phyloP scores from a whole-genome alignment of 257 asterid genomes.

The Gynochthodes officinalis region DNA sequence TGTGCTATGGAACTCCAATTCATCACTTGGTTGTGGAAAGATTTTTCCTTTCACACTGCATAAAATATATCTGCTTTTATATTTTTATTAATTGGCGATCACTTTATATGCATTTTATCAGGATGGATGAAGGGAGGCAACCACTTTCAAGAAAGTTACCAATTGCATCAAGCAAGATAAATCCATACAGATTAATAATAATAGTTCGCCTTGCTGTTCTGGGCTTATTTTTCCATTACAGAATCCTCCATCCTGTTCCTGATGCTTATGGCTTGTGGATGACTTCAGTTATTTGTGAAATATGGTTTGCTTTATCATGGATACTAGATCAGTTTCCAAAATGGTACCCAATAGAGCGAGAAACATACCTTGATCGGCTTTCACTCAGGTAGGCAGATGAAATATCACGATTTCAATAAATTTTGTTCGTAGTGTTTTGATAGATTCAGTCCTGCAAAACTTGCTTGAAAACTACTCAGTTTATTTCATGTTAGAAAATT shows the following conservation, averaged over 20 bases:
- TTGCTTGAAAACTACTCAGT: neutral
- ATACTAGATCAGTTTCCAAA: conserved; percentile 93
- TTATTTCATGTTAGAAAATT: neutral
- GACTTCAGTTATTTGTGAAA: conserved; percentile 88
- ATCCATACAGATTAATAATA: conserved; percentile 76
- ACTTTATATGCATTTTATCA: conserved; percentile 28
- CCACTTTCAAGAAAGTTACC: conserved; percentile 87
- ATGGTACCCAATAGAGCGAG: conserved; percentile 84
- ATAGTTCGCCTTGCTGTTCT: conserved; percentile 72
- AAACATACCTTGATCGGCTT: conserved; percentile 87
- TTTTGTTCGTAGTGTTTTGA: neutral
- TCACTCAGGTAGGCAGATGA: conserved; percentile 59
- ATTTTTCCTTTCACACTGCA: neutral
- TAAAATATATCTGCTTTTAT: neutral
- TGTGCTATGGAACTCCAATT: neutral
- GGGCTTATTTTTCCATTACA: conserved; percentile 77
- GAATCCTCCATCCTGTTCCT: conserved; percentile 78
- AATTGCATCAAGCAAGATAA: conserved; percentile 77
- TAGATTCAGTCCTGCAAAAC: neutral
- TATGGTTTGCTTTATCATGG: conserved; percentile 95
- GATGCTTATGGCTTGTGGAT: conserved; percentile 85
- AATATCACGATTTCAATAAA: neutral
- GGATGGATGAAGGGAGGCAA: conserved; percentile 98
- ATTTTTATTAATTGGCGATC: neutral
- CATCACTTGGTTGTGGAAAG: neutral